phyloP scores from a whole-genome alignment of 768 basidiomycete species.

The Jaapia argillacea region DNA sequence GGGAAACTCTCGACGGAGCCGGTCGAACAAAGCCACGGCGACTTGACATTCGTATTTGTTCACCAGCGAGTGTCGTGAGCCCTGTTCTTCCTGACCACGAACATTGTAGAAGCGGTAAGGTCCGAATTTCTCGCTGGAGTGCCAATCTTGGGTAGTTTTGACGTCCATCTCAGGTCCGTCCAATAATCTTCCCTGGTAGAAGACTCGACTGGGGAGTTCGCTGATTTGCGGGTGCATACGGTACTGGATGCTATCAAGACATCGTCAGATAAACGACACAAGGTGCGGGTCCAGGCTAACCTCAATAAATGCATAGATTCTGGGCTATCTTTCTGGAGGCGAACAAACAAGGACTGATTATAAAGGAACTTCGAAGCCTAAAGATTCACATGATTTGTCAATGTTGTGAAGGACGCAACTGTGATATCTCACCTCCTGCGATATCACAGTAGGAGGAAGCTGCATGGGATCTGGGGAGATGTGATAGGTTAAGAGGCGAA shows the following conservation, averaged over 20 bases:
- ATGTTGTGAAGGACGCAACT: background rate
- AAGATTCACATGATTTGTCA: background rate
- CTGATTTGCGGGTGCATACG: conserved; percentile 99
- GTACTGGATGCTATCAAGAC: conserved; percentile 76
- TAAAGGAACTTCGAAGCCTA: conserved; percentile 68
- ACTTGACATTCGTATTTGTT: conserved; percentile 68
- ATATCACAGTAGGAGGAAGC: conserved; percentile 87
- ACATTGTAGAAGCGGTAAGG: conserved; percentile 90
- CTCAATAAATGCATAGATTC: conserved; percentile 88
- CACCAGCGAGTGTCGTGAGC: conserved; percentile 60
- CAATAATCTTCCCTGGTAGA: conserved; percentile 70
- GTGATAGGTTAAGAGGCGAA: background rate
- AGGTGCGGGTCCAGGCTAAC: conserved; percentile 23
- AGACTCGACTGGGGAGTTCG: conserved; percentile 74
- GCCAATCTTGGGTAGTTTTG: conserved; percentile 85
- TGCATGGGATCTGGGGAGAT: conserved; percentile 66
- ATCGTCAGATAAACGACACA: background rate
- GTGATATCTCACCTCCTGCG: conserved; percentile 37
- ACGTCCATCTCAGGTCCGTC: conserved; percentile 86
- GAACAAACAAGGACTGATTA: conserved; percentile 88
- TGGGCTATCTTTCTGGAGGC: conserved; percentile 69
- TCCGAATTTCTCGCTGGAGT: conserved; percentile 64
- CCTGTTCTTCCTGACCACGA: conserved; percentile 49
- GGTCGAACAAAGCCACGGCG: conserved; percentile 68
- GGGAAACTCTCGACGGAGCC: conserved; percentile 56